These are phyloP conservation scores for Ustilago lituana DNA, from an alignment of 1,284 basidiomycete genomes.

Conservation along the genomic window DNA sequence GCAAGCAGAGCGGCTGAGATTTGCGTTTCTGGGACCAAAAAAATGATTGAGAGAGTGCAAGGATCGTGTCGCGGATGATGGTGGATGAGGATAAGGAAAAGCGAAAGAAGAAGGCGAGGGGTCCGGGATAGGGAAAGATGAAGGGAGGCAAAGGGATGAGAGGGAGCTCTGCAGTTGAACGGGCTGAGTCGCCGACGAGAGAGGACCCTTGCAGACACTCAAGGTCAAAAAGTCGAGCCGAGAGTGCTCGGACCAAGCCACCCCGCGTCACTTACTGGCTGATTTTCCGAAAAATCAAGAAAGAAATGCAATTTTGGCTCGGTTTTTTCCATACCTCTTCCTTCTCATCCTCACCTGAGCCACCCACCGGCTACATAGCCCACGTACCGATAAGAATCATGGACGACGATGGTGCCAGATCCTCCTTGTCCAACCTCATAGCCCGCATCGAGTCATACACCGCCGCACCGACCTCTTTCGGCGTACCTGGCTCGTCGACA, in stretches of 20 bases:
- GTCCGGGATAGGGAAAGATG: no score
- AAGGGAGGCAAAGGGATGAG: no score
- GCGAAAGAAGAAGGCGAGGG: no score
- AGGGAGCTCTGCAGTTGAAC: no score
- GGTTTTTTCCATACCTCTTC: background rate
- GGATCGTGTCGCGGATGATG: no score
- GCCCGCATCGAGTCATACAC: slow-evolving; percentile 33
- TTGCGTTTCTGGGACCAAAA: no score
- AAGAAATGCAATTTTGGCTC: background rate
- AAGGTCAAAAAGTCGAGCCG: no score
- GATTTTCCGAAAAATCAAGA: background rate
- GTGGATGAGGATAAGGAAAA: no score
- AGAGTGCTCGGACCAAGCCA: slow-evolving; percentile 24
- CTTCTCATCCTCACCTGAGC: background rate
- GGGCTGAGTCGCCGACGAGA: slow-evolving; percentile 3
- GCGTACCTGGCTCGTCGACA: slow-evolving; percentile 13
- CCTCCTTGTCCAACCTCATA: slow-evolving; percentile 23
- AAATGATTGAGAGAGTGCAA: no score
- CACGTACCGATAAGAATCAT: no score
- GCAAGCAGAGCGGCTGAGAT: no score
- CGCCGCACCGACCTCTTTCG: slow-evolving; percentile 15
- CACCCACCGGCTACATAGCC: background rate
- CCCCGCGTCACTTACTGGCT: background rate
- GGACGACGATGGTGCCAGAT: slow-evolving; percentile 12
- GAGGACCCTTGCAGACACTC: slow-evolving; percentile 18